phyloP scores from a whole-genome alignment of 2,329 filamentous ascomycete species.

The Colletotrichum costaricense region DNA sequence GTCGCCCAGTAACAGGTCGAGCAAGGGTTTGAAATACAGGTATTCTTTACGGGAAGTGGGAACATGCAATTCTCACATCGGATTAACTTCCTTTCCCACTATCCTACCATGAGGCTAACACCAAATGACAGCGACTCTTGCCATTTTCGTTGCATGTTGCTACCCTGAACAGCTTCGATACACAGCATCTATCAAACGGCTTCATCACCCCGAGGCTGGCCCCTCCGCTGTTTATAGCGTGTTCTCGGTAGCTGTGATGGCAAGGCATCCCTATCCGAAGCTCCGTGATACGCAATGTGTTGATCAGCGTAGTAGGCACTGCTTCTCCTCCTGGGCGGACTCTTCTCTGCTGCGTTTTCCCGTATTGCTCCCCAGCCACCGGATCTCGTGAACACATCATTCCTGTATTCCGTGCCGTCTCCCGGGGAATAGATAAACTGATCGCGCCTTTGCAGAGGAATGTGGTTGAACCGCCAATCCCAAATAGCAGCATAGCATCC shows the following conservation, averaged over 20 bases:
- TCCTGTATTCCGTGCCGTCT: conserved; percentile 7
- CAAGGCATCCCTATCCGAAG: neutral
- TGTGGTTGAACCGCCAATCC: conserved; percentile 76
- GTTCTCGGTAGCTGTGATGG: neutral
- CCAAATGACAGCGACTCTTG: neutral
- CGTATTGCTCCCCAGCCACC: conserved; percentile 14
- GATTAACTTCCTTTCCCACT: too few relatives aligned
- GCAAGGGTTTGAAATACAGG: too few relatives aligned
- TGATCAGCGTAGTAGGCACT: conserved; percentile 10
- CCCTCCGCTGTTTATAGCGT: conserved; percentile 6
- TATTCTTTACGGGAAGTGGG: too few relatives aligned
- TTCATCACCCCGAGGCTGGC: neutral
- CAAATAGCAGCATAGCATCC: conserved; percentile 76
- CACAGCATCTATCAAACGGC: neutral
- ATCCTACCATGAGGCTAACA: neutral
- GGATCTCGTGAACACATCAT: conserved; percentile 12
- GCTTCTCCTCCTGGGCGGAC: neutral
- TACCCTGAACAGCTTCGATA: too few relatives aligned
- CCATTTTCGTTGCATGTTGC: neutral
- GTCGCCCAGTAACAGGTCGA: too few relatives aligned
- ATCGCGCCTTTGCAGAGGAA: conserved; percentile 63
- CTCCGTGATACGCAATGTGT: neutral
- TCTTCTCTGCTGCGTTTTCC: conserved; percentile 1
- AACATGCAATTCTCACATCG: too few relatives aligned
- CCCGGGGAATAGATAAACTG: conserved; percentile 44